Percentiles rank a stretch among this genome's conserved stretches.
Conservation (phyloP, 2,329 filamentous ascomycete genomes). For the Sporothrix humicola region DNA sequence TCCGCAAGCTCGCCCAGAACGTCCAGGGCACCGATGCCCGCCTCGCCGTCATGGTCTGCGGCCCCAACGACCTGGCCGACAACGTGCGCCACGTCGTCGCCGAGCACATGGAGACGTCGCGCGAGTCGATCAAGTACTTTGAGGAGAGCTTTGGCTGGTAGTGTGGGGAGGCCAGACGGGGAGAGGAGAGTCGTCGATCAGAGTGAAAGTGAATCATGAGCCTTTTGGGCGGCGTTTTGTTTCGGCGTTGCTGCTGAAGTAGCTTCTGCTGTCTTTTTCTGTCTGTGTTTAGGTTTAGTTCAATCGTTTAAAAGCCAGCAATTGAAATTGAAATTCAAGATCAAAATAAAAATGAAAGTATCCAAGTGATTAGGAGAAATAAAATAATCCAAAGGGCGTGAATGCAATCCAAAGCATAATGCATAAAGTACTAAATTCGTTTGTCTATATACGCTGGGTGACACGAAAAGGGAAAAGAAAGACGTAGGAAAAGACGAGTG, state of each 20-base stretch:
- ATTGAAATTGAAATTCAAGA: not conserved
- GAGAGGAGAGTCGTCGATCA: not conserved
- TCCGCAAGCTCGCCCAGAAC: constrained; percentile 21
- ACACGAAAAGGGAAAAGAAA: constrained; percentile 15
- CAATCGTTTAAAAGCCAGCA: constrained; percentile 1
- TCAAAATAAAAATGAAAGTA: not conserved
- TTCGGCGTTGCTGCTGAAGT: not conserved
- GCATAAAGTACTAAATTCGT: constrained; percentile 30
- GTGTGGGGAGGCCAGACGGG: too few relatives aligned
- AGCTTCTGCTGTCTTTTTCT: not conserved
- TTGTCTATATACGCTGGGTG: constrained; percentile 33
- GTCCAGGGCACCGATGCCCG: constrained; percentile 27
- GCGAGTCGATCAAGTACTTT: constrained; percentile 36
- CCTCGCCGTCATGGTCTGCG: constrained; percentile 38
- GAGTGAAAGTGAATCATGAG: too few relatives aligned
- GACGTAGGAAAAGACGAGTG: not conserved
- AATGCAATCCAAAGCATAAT: constrained; percentile 16
- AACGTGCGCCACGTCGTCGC: constrained; percentile 31
- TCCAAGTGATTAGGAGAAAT: not conserved
- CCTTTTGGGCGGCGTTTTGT: not conserved
- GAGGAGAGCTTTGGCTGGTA: constrained; percentile 39
- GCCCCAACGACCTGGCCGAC: constrained; percentile 36
- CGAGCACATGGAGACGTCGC: constrained; percentile 32
- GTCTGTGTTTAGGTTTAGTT: not conserved
- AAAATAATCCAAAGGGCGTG: not conserved